A percentile compares a stretch with the other conserved stretches of the same genome.
These are phyloP conservation scores for Epichloe coenophiala DNA, from an alignment of 2,329 filamentous ascomycete genomes.

Conservation along the genomic window DNA sequence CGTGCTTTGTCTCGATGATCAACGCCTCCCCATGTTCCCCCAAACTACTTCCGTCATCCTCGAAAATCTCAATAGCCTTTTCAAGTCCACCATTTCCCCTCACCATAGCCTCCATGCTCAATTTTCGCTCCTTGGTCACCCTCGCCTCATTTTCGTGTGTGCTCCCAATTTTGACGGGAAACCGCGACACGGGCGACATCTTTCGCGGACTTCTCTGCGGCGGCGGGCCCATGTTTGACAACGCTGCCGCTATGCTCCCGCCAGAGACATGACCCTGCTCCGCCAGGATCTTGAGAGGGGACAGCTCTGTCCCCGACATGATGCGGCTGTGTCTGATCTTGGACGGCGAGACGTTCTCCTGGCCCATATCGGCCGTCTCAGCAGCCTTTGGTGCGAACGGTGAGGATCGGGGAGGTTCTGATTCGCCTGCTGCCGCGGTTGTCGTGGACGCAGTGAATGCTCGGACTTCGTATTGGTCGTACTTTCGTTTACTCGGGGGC, in stretches of 20 bases:
- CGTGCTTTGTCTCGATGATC: constrained; percentile 16
- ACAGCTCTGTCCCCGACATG: constrained; percentile 42
- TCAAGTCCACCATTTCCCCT: constrained; percentile 41
- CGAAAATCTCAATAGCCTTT: constrained; percentile 48
- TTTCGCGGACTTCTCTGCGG: constrained; percentile 31
- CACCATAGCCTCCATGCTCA: constrained; percentile 40
- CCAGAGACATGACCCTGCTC: constrained; percentile 16
- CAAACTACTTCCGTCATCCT: constrained; percentile 31
- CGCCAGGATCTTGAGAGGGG: constrained; percentile 42
- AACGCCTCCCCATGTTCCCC: constrained; percentile 17
- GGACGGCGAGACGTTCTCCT: constrained; percentile 34
- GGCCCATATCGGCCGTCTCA: constrained; percentile 20
- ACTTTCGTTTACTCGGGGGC: constrained; percentile 15
- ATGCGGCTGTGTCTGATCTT: constrained; percentile 41
- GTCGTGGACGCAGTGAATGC: constrained; percentile 12
- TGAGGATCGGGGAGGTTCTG: constrained; percentile 10
- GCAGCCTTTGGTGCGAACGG: constrained; percentile 17
- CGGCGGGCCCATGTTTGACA: constrained; percentile 5
- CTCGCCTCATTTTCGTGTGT: constrained; percentile 11
- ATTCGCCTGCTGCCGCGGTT: neutral
- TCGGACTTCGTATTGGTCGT: constrained; percentile 22
- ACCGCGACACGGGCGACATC: constrained; percentile 40
- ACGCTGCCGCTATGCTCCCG: constrained; percentile 6
- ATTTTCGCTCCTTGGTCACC: constrained; percentile 22
- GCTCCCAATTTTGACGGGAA: constrained; percentile 43